Evolutionary conservation across 805 yeast species (phyloP).

Genomic region (Saccharomycopsis amapae): DNA sequence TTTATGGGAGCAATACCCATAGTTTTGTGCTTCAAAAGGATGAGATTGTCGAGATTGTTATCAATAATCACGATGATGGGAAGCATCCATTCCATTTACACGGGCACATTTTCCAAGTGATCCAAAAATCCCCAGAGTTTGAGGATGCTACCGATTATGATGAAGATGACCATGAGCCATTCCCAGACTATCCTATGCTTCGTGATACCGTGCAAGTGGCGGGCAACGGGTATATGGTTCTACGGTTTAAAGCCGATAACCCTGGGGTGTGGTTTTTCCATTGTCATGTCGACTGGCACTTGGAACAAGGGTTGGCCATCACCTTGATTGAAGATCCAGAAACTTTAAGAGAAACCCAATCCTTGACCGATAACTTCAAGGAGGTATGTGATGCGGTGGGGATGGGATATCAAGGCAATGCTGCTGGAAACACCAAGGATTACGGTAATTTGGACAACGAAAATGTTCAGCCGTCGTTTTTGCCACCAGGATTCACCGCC

Average conservation of each 20-base stretch:
- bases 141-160: constrained; percentile 57
- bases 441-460: constrained; percentile 58
- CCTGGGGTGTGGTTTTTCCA: constrained; percentile 96
- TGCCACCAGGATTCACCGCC: constrained; percentile 64
- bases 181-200: constrained; percentile 52
- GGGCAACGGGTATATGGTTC: constrained; percentile 59
- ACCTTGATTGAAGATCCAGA: constrained; percentile 66
- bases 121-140: constrained; percentile 44
- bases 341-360: constrained; percentile 37
- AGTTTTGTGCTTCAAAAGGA: constrained; percentile 50
- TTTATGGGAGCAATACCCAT: constrained; percentile 70
- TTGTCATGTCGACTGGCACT: constrained; percentile 84
- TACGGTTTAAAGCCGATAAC: constrained; percentile 73
- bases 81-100: constrained; percentile 77
- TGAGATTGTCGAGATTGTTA: constrained; percentile 65
- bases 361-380: constrained; percentile 42
- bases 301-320: constrained; percentile 73
- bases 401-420: constrained; percentile 52
- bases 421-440: constrained; percentile 55
- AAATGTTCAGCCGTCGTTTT: constrained; percentile 48
- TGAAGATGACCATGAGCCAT: constrained; percentile 34
- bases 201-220: constrained; percentile 70
- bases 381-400: constrained; percentile 42
- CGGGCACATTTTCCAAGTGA: constrained; percentile 63
- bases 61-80: constrained; percentile 75